Evolutionary conservation across 2,329 filamentous ascomycete genomes (phyloP), one percentile per base, ranked within the genome.

Genomic region (Microsporum canis): DNA sequence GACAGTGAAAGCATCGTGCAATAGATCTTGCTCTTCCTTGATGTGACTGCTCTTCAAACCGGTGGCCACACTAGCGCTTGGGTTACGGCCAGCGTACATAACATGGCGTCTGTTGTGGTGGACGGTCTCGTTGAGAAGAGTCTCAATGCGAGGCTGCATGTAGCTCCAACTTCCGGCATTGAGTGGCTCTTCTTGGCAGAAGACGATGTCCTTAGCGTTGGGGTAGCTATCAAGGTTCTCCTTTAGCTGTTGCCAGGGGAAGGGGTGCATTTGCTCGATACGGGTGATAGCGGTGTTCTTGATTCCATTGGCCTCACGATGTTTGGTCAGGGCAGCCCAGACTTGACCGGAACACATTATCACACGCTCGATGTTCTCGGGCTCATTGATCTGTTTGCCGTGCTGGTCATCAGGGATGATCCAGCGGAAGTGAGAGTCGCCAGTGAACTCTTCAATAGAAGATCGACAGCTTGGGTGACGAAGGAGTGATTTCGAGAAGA

Each of bases 161-260:
- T 94, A 97, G 73, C 85, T 91, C 94, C 94, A 99, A 55, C 89
- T 89, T 75, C 94, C 94, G 6, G 94, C 94, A 74, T 99, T 99
- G 63, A 99, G 84, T 36, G 94, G 94, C 80, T 99, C 94, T 76
- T 99, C 94, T 78, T 99, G 94, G 68, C 85, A 87, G 91, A 91
- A 99, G 65, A 99, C 91, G 67, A 99, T 91, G 66, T 91, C 92
- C 83, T 96, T 89, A 69, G 92, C 92, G 76, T 99, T 99, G 73
- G 91, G 90, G 81, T 99, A 99, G 76, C 80, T 85, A 80, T 99
- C 92, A 60, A 99, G 83, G 80, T 97, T 97, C 76, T 97, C 92
- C 80, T 88, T 89, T 60, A 99, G 84, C 77, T 94, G 91, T 69
- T 91, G 86, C 92, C 94, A 99, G 58, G 94, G 94, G 89, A 99